Percentiles rank a stretch among this genome's conserved stretches.
These are phyloP conservation scores for Kockovaella imperatae DNA, from an alignment of 768 basidiomycete genomes.

Conservation along the genomic window DNA sequence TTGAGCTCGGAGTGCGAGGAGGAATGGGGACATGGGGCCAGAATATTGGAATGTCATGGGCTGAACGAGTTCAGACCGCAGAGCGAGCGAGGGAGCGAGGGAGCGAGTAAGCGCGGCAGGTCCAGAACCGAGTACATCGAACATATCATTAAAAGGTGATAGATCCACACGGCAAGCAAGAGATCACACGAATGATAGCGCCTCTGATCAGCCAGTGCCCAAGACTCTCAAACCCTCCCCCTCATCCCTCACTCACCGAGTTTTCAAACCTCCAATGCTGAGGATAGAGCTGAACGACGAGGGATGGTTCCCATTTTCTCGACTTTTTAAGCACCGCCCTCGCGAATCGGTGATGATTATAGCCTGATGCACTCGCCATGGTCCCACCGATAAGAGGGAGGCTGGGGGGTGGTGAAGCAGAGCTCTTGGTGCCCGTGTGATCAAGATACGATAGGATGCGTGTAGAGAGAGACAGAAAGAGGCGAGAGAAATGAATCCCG, in stretches of 20 bases:
- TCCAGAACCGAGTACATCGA: too few species aligned
- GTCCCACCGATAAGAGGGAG: not conserved
- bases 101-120: not conserved
- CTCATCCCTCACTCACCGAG: slow-evolving; percentile 44
- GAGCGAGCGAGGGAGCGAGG: not conserved
- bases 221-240: too few species aligned
- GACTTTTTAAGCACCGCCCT: slow-evolving; percentile 46
- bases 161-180: not conserved
- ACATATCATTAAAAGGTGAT: not conserved
- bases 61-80: slow-evolving; percentile 16
- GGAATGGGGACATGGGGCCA: slow-evolving; percentile 48
- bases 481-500: too few species aligned
- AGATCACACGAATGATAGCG: too few species aligned
- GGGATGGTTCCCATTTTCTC: slow-evolving; percentile 43
- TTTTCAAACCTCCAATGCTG: slow-evolving; percentile 47
- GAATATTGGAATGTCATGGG: slow-evolving; percentile 45
- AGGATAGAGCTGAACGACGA: slow-evolving; percentile 46
- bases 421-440: too few species aligned
- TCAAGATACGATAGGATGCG: too few species aligned
- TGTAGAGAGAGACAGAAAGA: not conserved
- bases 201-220: too few species aligned
- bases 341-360: slow-evolving; percentile 46
- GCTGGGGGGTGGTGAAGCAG: too few species aligned
- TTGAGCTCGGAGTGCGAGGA: slow-evolving; percentile 46
- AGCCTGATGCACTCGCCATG: slow-evolving; percentile 45